Evolutionary conservation across 306 rosid species (phyloP).

Genomic region (Phaseolus lunatus): DNA sequence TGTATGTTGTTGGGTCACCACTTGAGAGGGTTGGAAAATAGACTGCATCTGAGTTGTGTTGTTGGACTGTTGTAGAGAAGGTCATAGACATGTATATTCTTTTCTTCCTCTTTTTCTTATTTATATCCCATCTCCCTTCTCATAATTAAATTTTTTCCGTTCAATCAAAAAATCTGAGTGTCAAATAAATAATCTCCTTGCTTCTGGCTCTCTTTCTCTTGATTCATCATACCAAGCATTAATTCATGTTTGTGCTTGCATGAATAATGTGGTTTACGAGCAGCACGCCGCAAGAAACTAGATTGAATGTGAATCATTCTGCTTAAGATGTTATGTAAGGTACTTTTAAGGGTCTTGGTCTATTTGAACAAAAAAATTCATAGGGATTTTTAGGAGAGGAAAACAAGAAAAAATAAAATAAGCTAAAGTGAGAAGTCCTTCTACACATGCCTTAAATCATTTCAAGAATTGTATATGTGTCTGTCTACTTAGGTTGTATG

Average conservation of each 20-base stretch:
- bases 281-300: no score
- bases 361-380: no score
- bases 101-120: slow-evolving; percentile 45
- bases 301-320: no score
- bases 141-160: slow-evolving; percentile 3
- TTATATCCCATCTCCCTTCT: slow-evolving; percentile 27
- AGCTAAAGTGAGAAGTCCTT: no score
- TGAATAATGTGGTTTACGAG: no score
- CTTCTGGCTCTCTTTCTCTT: slow-evolving; percentile 36
- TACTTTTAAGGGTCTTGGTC: no score
- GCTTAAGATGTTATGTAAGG: not conserved
- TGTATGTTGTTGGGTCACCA: slow-evolving; percentile 99
- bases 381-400: no score
- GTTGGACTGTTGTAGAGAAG: slow-evolving; percentile 80
- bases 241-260: slow-evolving; percentile 8
- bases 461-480: not conserved
- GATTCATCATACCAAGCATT: slow-evolving; percentile 41
- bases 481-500: not conserved
- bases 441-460: not conserved
- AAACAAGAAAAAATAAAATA: no score
- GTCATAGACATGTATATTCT: slow-evolving; percentile 66
- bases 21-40: slow-evolving; percentile 95
- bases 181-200: slow-evolving; percentile 51
- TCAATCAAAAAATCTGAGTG: slow-evolving; percentile 37
- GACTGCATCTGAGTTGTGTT: slow-evolving; percentile 89